Base-by-base conservation (phyloP, 768 basidiomycete species). In the Coprinopsis strossmayeri region DNA sequence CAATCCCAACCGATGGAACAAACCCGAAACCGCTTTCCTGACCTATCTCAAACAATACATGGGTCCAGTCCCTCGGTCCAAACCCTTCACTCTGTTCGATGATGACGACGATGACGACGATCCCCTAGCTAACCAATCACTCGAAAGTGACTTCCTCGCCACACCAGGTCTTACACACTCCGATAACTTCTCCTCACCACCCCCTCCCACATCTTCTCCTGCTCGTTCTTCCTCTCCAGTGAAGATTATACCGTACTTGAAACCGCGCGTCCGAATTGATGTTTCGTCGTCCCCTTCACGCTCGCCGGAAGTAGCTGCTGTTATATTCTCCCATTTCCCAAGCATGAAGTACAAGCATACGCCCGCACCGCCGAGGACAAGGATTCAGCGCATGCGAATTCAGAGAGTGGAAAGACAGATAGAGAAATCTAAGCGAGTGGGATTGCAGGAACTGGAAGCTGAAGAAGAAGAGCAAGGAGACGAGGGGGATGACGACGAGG, bases 11-110 rank as follows among this genome's bases (percentile, higher is more conserved):
- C 37, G 18, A 10, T 71, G 66, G 68, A 71, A 71, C 48, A 49
- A 51, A 9, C 58, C 63, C 9, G 43, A 55, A 3, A 51, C 61
- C 34, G 58, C 57, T 3, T 71, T 70, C 44, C 61, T 57, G 0
- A 51, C 55, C 2, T 71, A 66, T 46, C 58, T 69, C 4, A 48
- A 55, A 46, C 45, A 49, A 24, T 61, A 56, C 46, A 58, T 64
- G 51, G 59, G 59, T 52, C 53, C 41, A n/a, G n/a, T 34, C 50
- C 44, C 30, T 45, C 48, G 35, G 15, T 32, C 30, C 7, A 32
- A 15, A 32, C 18, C 34, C 2, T 32, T 47, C 34, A 38, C 7
- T 10, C 25, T 39, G 1, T 50, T 50, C 32, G 57, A 58, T 10
- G 57, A 54, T 12, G 54, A 64, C 12, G 61, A 60, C n/a, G 59